A percentile compares a stretch with the other conserved stretches of the same genome.
phyloP scores from a whole-genome alignment of 148 eudicot species.

The Fagopyrum tataricum region DNA sequence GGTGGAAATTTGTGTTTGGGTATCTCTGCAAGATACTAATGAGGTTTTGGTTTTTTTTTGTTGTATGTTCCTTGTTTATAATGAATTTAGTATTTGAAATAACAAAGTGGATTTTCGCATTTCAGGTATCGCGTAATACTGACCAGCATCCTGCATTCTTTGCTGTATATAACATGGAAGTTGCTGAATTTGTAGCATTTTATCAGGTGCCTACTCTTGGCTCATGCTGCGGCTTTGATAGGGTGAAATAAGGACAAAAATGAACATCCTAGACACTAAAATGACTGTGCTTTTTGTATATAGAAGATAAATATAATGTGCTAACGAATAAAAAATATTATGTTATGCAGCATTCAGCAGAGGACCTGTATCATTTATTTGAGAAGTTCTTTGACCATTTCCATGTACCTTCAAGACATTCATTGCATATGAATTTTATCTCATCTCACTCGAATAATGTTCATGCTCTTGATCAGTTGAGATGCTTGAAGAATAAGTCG shows the following conservation, averaged over 20 bases:
- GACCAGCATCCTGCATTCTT: slow-evolving; percentile 89
- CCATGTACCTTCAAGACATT: slow-evolving; percentile 56
- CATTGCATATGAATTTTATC: slow-evolving; percentile 66
- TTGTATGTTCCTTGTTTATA: slow-evolving; percentile 1
- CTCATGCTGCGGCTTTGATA: not conserved
- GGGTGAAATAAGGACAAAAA: slow-evolving; percentile 4
- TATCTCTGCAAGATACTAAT: not conserved
- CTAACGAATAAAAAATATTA: not conserved
- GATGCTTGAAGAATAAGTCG: slow-evolving; percentile 64
- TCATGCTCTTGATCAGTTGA: slow-evolving; percentile 78
- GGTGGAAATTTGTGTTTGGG: not conserved
- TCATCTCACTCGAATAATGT: slow-evolving; percentile 84
- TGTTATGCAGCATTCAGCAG: slow-evolving; percentile 67
- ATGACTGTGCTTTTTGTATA: not conserved
- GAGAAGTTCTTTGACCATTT: slow-evolving; percentile 86
- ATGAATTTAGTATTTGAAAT: not conserved
- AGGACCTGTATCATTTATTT: slow-evolving; percentile 80
- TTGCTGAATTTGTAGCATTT: slow-evolving; percentile 81
- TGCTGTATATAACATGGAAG: slow-evolving; percentile 97
- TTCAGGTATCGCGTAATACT: slow-evolving; percentile 72
- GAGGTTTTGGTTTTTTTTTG: not conserved
- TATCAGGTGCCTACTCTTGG: slow-evolving; percentile 56
- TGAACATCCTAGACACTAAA: not conserved
- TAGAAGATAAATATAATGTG: not conserved
- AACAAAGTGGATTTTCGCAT: slow-evolving; percentile 7